Percentiles rank a stretch among this genome's conserved stretches.
Conservation (phyloP, 1,284 basidiomycete species). For the Rhodofomes roseus region DNA sequence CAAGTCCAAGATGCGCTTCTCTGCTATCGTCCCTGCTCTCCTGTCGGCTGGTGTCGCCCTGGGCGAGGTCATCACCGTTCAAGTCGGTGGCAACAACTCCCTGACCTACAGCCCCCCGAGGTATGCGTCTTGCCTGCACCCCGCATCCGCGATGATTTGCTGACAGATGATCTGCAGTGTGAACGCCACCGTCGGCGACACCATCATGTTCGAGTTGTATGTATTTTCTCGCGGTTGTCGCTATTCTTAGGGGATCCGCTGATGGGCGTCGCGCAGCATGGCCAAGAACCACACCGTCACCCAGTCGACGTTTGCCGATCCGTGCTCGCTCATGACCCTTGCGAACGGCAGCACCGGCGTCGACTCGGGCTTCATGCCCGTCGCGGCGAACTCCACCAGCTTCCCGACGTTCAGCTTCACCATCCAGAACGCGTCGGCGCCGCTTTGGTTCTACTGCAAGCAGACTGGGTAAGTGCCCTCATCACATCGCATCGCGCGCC, state of each 20-base stretch:
- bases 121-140: constrained; percentile 4
- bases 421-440: constrained; percentile 32
- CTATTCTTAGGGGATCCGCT: background rate
- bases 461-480: constrained; percentile 27
- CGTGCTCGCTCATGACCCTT: constrained; percentile 33
- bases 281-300: constrained; percentile 48
- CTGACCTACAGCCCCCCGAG: constrained; percentile 42
- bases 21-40: constrained; percentile 39
- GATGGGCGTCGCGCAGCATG: constrained; percentile 15
- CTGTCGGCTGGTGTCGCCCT: constrained; percentile 37
- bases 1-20: constrained; percentile 46
- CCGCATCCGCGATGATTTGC: background rate
- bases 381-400: constrained; percentile 24
- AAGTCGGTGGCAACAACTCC: constrained; percentile 42
- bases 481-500: background rate
- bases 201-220: constrained; percentile 49
- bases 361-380: constrained; percentile 39
- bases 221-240: constrained; percentile 16
- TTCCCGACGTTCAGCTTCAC: constrained; percentile 34
- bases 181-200: constrained; percentile 48
- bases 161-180: constrained; percentile 25
- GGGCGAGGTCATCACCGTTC: constrained; percentile 36
- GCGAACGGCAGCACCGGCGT: constrained; percentile 31
- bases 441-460: constrained; percentile 41
- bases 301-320: constrained; percentile 53